Evolutionary conservation across 2,329 filamentous ascomycete species (phyloP).

Genomic region (Trichoderma cornu-damae): DNA sequence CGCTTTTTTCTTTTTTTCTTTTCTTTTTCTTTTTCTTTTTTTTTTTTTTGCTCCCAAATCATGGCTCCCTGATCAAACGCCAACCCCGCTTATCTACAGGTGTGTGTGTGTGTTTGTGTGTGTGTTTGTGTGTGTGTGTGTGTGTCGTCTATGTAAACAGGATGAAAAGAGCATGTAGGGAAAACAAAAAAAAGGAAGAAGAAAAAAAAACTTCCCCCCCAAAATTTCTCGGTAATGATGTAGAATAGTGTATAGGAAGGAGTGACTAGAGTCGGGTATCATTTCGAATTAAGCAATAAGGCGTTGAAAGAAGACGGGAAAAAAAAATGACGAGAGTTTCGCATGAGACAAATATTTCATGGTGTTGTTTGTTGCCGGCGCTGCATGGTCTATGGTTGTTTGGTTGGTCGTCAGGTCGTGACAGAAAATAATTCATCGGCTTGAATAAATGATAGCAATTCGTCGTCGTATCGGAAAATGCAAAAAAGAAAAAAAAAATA

Average conservation of each 20-base stretch:
- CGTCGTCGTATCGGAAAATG: no score
- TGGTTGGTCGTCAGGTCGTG: constrained; percentile 35
- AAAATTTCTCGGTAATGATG: no score
- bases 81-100: constrained; percentile 16
- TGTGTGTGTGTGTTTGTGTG: constrained; percentile 12
- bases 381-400: constrained; percentile 41
- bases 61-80: constrained; percentile 12
- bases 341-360: constrained; percentile 14
- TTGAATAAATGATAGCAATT: no score
- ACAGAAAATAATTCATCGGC: constrained; percentile 5
- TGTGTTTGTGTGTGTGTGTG: constrained; percentile 13
- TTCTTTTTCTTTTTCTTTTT: no score
- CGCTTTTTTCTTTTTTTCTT: no score
- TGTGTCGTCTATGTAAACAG: constrained; percentile 17
- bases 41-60: constrained; percentile 4
- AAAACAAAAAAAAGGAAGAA: constrained; percentile 10
- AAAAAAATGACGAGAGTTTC: constrained; percentile 2
- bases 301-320: constrained; percentile 2
- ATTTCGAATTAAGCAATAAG: constrained; percentile 19
- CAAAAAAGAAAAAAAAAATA: constrained; percentile 11
- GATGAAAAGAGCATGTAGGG: constrained; percentile 16
- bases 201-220: neutral
- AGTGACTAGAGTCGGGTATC: constrained; percentile 20
- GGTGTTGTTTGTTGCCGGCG: constrained; percentile 13
- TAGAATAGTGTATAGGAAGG: constrained; percentile 10